Percentiles rank a stretch among this genome's conserved stretches.
Conservation (phyloP, 345 rosid genomes). For the Lenwebbia sp. region DNA sequence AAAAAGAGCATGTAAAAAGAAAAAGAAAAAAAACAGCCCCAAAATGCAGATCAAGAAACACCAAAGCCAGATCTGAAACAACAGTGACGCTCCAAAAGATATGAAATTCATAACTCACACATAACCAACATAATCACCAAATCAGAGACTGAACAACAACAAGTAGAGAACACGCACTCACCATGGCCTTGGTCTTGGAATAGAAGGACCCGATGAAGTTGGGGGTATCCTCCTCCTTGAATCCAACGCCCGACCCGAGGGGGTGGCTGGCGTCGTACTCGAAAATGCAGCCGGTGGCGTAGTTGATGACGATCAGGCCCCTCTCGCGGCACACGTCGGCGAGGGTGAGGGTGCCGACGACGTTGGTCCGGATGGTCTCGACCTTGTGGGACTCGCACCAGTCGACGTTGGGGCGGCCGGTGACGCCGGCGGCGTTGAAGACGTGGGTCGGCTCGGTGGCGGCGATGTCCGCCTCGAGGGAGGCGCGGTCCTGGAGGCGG, state of each 20-base stretch:
- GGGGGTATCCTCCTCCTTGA: conserved; percentile 87
- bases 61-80: neutral
- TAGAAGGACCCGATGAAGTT: conserved; percentile 84
- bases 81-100: neutral
- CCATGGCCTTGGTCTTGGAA: conserved; percentile 97
- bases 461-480: conserved; percentile 55
- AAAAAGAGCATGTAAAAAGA: neutral
- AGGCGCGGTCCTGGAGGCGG: conserved; percentile 66
- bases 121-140: neutral
- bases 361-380: conserved; percentile 83
- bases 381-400: conserved; percentile 96
- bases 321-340: conserved; percentile 79
- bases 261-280: conserved; percentile 70
- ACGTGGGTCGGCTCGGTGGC: conserved; percentile 65
- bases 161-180: conserved; percentile 7
- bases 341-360: conserved; percentile 73
- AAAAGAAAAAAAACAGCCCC: neutral
- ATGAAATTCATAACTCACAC: neutral
- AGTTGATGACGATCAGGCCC: conserved; percentile 59
- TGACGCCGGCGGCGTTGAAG: conserved; percentile 92
- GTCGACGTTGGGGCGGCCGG: conserved; percentile 89
- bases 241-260: conserved; percentile 72
- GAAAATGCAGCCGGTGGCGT: conserved; percentile 86
- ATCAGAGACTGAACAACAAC: neutral
- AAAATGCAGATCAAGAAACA: neutral